phyloP scores from a whole-genome alignment of 1,284 basidiomycete genomes.

The Ustilago nuda region DNA sequence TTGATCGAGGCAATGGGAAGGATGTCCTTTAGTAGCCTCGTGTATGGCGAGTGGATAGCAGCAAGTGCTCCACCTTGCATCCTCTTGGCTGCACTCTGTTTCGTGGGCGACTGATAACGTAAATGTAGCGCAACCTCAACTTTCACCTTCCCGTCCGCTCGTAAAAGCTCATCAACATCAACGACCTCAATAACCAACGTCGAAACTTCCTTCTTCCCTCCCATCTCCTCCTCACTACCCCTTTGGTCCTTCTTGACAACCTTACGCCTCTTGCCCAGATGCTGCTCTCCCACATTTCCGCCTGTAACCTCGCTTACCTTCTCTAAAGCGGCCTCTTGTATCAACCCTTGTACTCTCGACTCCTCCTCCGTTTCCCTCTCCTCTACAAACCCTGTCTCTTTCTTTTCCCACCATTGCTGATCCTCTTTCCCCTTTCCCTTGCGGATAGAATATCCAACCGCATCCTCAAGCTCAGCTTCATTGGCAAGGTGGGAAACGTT shows the following conservation, averaged over 20 bases:
- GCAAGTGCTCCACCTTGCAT: background rate
- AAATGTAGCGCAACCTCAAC: slow-evolving; percentile 26
- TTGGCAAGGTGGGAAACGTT: background rate
- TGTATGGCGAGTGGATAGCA: background rate
- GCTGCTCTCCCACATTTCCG: background rate
- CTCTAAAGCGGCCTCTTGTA: background rate
- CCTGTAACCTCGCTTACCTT: slow-evolving; percentile 7
- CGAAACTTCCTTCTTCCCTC: slow-evolving; percentile 8
- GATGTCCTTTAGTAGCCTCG: slow-evolving; percentile 5
- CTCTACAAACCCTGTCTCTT: background rate
- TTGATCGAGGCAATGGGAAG: background rate
- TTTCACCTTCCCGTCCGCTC: background rate
- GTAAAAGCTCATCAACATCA: slow-evolving; percentile 4
- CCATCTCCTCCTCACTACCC: background rate
- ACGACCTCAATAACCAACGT: slow-evolving; percentile 5
- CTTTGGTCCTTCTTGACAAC: background rate
- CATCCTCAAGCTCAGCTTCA: slow-evolving; percentile 1
- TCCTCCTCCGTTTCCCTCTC: background rate
- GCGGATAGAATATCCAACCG: background rate
- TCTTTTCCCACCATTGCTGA: background rate
- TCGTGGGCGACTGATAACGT: slow-evolving; percentile 16
- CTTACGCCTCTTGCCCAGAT: background rate
- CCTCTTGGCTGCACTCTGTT: background rate
- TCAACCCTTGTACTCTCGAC: slow-evolving; percentile 12
- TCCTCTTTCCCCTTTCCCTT: background rate